Evolutionary conservation across 1,284 basidiomycete species (phyloP), one percentile per base, ranked within the genome.

Genomic region (Ceratobasidium sp.): DNA sequence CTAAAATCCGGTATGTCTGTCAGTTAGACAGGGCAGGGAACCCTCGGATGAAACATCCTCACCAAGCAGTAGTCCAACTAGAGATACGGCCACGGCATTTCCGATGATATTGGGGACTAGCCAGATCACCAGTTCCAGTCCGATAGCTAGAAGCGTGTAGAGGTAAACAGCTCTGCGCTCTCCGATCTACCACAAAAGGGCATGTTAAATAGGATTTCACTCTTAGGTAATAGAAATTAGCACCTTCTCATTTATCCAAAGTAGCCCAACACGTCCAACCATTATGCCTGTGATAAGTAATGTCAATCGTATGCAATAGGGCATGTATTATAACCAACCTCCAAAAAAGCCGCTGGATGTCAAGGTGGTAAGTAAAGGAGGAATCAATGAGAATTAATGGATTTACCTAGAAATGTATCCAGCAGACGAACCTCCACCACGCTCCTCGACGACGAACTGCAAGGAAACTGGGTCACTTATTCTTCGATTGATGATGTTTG

Each of bases 401-500:
- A n/a, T 18, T 11, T 38, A n/a, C 54, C 54, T 66, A 38, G 81
- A 82, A 47, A 83, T 80, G 70, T 82, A 82, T 0, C 82, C 82
- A 11, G 81, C 76, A 41, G 73, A 80, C 1, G 80, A 76, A 41
- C 78, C 79, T 23, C 80, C 81, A 26, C 78, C 77, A 13, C 81
- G 79, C 72, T 79, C 79, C 44, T 80, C 71, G 52, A 78, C 75
- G n/a, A 14, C 44, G 52, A 47, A 66, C 49, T 64, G 11, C 9
- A 21, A 30, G 4, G 6, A 54, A 3, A 9, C 16, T 55, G 7
- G 32, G 26, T 6, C 30, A 16, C 32, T 38, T 28, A 30, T 13
- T 52, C 14, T 52, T 21, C 49, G 8, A 13, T 18, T 16, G 26
- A 28, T 59, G 26, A 16, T 49, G 38, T 32, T 35, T 4, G 6